Percentiles rank a stretch among this genome's conserved stretches.
Evolutionary conservation across 805 yeast species (phyloP).

Genomic region (Zygotorulaspora chibaensis): DNA sequence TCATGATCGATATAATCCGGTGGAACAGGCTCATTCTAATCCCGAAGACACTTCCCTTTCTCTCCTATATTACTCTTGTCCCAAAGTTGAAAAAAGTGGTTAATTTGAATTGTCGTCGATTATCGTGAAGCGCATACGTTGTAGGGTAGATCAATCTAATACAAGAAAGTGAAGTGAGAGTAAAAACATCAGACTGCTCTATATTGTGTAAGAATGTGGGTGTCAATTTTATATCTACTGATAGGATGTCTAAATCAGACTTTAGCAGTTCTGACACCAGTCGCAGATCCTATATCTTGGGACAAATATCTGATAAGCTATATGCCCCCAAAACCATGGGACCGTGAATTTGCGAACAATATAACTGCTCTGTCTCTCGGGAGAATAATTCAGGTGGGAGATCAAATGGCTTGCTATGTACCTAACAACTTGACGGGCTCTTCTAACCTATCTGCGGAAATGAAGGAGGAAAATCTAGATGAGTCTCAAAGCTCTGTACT

Average conservation of each 20-base stretch:
- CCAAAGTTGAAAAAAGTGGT: too few relatives aligned
- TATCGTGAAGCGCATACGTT: neutral
- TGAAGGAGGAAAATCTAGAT: slow-evolving; percentile 12
- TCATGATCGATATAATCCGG: neutral
- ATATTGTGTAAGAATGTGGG: neutral
- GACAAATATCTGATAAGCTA: slow-evolving; percentile 22
- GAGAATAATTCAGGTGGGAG: slow-evolving; percentile 15
- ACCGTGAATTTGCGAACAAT: slow-evolving; percentile 9
- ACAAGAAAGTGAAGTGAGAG: neutral
- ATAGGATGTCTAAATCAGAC: neutral
- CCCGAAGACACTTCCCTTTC: neutral
- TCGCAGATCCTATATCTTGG: slow-evolving; percentile 19
- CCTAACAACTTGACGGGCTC: slow-evolving; percentile 12
- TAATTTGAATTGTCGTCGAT: too few relatives aligned
- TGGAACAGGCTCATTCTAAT: neutral
- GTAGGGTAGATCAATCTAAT: neutral
- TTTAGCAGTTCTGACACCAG: slow-evolving; percentile 16
- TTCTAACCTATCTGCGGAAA: slow-evolving; percentile 3
- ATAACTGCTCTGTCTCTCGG: slow-evolving; percentile 16
- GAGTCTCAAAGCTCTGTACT: slow-evolving; percentile 15
- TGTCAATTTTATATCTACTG: neutral
- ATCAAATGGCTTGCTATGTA: slow-evolving; percentile 22
- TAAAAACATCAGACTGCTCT: neutral
- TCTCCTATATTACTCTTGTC: neutral
- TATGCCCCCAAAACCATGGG: slow-evolving; percentile 19